Conservation (phyloP, 208 protist species). For the Vickermania spadyakhi region DNA sequence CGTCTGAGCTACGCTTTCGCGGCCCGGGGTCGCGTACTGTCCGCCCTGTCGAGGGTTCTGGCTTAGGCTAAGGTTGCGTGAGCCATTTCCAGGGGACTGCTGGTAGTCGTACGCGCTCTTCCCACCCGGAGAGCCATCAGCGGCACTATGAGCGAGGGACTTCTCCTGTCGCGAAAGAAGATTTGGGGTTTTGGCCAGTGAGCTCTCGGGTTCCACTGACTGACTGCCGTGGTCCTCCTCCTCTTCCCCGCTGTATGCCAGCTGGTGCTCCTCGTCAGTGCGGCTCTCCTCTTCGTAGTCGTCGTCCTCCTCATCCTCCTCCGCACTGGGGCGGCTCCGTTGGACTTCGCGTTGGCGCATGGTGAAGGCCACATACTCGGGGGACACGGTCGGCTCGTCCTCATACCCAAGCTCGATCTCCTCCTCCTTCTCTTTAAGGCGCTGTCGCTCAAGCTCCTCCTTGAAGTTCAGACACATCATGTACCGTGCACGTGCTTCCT, state of each 20-base stretch:
- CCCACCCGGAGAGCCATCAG: not conserved
- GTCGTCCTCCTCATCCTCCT: constrained; percentile 1
- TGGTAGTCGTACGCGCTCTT: not conserved
- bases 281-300: not conserved
- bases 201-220: constrained; percentile 4
- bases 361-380: not conserved
- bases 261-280: not conserved
- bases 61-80: not conserved
- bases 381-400: constrained; percentile 5
- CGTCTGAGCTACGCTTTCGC: not conserved
- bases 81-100: not conserved
- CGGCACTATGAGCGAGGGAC: not conserved
- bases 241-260: not conserved
- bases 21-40: not conserved
- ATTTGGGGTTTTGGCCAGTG: not conserved
- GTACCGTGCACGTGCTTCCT: constrained; percentile 62
- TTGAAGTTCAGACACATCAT: constrained; percentile 37
- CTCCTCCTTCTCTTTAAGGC: constrained; percentile 33
- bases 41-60: not conserved
- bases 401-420: constrained; percentile 23
- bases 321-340: not conserved
- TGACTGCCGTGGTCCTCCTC: constrained; percentile 6
- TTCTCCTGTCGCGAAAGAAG: not conserved
- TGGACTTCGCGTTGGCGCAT: not conserved
- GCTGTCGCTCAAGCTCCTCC: constrained; percentile 27